Evolutionary conservation across 2,329 filamentous ascomycete species (phyloP), one percentile per base, ranked within the genome.

Genomic region (Cytospora paraplurivora): DNA sequence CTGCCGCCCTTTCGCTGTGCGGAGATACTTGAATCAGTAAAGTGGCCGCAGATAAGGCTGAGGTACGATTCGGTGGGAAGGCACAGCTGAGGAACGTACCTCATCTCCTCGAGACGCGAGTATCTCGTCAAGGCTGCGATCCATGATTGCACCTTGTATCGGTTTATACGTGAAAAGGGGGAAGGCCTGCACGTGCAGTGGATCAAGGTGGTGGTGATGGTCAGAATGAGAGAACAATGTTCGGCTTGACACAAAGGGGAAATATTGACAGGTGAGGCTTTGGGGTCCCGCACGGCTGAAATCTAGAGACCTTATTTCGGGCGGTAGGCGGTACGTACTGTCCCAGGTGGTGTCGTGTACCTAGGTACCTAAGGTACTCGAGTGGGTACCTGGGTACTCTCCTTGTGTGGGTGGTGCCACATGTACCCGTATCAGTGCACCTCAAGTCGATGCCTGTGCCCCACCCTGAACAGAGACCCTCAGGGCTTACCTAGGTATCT

Each of bases 71-170:
- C 11, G 35, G 27, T 49, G 51, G 47, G 21, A 19, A 10, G n/a
- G 49, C 34, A n/a, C 17, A 35, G 17, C 33, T 4, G 13, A 34
- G 44, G 52, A 27, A 49, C 69, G 13, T 67, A 73, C 73, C 68
- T 73, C 70, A 64, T 62, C 61, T 13, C 71, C 61, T 13, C 71
- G 72, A 67, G 84, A 81, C 63, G 79, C 81, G 68, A 85, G 82
- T 70, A 85, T 84, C 72, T 85, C 82, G 72, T 85, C 82, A 37
- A 85, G 80, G 63, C 81, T 83, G 69, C 80, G 81, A 68, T 83
- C 81, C 80, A 85, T 82, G 35, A 19, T 56, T 66, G 32, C 21
- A 53, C 12, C 12, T 77, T 79, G 66, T 75, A n/a, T 15, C 19
- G 47, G 19, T 8, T 61, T n/a, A 33, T 38, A 33, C 19, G 0